Evolutionary conservation across 108 stramenopile species (phyloP).

Genomic region (Skeletonema menzelii): DNA sequence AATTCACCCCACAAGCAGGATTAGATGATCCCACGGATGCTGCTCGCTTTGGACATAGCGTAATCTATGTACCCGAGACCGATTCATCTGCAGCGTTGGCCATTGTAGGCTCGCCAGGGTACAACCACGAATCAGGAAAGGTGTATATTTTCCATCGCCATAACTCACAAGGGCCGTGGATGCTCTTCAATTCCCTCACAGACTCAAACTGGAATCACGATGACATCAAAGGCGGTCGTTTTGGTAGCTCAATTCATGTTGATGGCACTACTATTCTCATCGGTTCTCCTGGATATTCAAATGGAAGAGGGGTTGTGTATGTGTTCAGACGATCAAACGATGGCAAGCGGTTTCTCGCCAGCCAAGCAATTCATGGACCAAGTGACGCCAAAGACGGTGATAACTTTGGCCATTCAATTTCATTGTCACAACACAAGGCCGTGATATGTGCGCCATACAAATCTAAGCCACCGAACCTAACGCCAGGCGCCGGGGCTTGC

Average conservation of each 20-base stretch:
- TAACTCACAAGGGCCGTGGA: conserved; percentile 11
- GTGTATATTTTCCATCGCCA: conserved; percentile 43
- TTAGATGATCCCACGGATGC: conserved; percentile 33
- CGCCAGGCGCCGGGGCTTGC: conserved; percentile 48
- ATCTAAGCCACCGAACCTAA: background rate
- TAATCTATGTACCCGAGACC: conserved; percentile 15
- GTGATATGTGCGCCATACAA: conserved; percentile 48
- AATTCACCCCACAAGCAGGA: conserved; percentile 42
- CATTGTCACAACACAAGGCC: conserved; percentile 30
- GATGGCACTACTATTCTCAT: conserved; percentile 32
- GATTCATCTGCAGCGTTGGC: conserved; percentile 13
- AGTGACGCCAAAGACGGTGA: conserved; percentile 26
- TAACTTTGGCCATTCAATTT: conserved; percentile 42
- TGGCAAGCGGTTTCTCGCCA: conserved; percentile 26
- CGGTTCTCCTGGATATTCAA: conserved; percentile 30
- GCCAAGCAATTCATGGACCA: conserved; percentile 39
- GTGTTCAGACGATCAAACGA: conserved; percentile 26
- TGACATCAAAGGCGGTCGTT: conserved; percentile 15
- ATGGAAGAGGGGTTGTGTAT: conserved; percentile 37
- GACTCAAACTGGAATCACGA: conserved; percentile 40
- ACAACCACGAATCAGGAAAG: conserved; percentile 32
- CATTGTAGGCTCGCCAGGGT: conserved; percentile 44
- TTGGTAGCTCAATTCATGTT: conserved; percentile 34
- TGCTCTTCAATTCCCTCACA: conserved; percentile 23
- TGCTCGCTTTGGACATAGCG: conserved; percentile 41